Conservation (phyloP, 257 asterid species). For the Fraxinus cuspidata region DNA sequence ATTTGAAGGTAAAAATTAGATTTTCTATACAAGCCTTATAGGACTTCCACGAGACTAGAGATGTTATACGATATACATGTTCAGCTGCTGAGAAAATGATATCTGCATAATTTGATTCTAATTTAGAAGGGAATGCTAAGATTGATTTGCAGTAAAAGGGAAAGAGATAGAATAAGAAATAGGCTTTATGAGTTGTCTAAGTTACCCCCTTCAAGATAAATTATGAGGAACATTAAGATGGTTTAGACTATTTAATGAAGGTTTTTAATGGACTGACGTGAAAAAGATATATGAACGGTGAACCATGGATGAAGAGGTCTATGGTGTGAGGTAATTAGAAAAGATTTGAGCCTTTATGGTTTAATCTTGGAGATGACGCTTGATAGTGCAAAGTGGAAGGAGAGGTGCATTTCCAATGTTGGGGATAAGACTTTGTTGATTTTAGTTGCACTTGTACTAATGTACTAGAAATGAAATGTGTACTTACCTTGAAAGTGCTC, state of each 20-base stretch:
- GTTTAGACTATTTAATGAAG: background rate
- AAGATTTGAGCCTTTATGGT: no score
- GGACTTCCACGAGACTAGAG: background rate
- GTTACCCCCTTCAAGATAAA: background rate
- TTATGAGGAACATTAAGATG: background rate
- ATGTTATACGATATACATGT: background rate
- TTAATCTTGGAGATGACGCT: no score
- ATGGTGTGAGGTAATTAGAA: background rate
- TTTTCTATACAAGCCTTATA: background rate
- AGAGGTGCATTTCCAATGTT: background rate
- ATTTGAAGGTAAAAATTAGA: background rate
- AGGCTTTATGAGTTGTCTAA: background rate
- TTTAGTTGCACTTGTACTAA: background rate
- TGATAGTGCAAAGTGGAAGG: no score
- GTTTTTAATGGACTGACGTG: background rate
- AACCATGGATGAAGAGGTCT: background rate
- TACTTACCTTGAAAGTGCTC: background rate
- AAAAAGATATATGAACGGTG: background rate
- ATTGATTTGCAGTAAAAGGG: background rate
- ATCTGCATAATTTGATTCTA: background rate
- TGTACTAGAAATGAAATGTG: background rate
- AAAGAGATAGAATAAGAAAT: background rate
- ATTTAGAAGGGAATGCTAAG: background rate
- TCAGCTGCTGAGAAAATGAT: background rate
- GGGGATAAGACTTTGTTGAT: background rate